Evolutionary conservation across 768 basidiomycete species (phyloP).

Genomic region (Gloeopeniophorella convolvens): DNA sequence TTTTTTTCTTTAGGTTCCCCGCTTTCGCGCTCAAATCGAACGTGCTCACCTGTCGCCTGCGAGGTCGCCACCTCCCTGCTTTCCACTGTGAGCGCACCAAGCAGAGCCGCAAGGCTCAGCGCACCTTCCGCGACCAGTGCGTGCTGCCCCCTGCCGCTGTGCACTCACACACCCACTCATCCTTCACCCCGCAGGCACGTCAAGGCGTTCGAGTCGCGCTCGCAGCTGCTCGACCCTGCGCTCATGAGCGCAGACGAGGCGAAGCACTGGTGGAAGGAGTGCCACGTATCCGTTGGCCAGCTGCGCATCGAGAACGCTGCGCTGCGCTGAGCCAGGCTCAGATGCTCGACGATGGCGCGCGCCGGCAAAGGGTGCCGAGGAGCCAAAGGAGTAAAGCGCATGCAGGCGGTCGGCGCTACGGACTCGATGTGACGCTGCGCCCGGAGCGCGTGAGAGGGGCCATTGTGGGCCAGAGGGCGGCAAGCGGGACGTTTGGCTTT

Average conservation of each 20-base stretch:
- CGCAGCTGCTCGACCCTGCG: constrained; percentile 78
- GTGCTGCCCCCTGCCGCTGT: too few species aligned
- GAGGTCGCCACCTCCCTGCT: too few species aligned
- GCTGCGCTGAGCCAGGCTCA: constrained; percentile 49
- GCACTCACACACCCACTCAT: too few species aligned
- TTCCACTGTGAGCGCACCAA: constrained; percentile 89
- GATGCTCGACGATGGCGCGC: too few species aligned
- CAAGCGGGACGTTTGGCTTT: too few species aligned
- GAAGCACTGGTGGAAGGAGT: constrained; percentile 86
- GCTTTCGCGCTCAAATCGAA: too few species aligned
- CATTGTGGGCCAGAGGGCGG: too few species aligned
- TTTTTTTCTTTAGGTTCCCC: too few species aligned
- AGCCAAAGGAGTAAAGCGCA: constrained; percentile 18
- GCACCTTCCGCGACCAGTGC: constrained; percentile 87
- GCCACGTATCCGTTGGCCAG: constrained; percentile 82
- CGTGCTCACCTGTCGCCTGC: too few species aligned
- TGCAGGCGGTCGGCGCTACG: too few species aligned
- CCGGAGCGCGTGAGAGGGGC: too few species aligned
- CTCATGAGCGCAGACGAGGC: constrained; percentile 84
- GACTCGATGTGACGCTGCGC: too few species aligned
- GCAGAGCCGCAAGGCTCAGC: constrained; percentile 91
- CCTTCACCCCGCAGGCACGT: constrained; percentile 58
- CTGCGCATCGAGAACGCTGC: constrained; percentile 79
- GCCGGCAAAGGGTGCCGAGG: constrained; percentile 13
- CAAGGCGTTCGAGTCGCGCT: constrained; percentile 80